Evolutionary conservation across 305 asterid genomes (phyloP).

Genomic region (Fraxinus ornus): DNA sequence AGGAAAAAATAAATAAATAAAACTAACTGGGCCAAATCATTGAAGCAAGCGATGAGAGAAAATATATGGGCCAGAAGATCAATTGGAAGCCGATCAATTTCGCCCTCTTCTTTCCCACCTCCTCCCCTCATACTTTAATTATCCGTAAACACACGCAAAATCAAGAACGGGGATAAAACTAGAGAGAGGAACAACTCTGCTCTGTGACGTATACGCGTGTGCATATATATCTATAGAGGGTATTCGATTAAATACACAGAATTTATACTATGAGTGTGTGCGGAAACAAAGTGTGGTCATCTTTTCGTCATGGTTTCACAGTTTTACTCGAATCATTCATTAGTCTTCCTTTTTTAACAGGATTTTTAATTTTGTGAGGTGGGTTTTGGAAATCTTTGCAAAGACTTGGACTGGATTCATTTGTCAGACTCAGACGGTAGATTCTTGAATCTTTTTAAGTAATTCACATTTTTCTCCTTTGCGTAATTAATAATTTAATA

Average conservation of each 20-base stretch:
- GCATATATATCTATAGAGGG: not conserved
- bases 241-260: not conserved
- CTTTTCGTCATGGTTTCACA: not conserved
- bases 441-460: not conserved
- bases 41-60: slow-evolving; percentile 68
- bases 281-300: not conserved
- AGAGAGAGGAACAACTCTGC: not conserved
- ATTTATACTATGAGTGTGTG: not conserved
- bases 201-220: not conserved
- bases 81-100: slow-evolving; percentile 74
- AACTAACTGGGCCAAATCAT: slow-evolving; percentile 65
- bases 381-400: not conserved
- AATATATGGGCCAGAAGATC: slow-evolving; percentile 87
- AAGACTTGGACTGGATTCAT: not conserved
- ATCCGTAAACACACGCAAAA: not conserved
- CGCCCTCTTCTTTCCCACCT: slow-evolving; percentile 43
- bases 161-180: not conserved
- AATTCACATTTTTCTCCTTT: not conserved
- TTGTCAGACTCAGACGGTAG: not conserved
- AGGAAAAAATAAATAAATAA: not conserved
- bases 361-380: not conserved
- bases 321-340: not conserved
- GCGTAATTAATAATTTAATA: not conserved
- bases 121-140: slow-evolving; percentile 36
- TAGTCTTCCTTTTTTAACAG: not conserved